Evolutionary conservation across 1,139 yeast genomes (phyloP).

Genomic region (Suhomyces terraborum): DNA sequence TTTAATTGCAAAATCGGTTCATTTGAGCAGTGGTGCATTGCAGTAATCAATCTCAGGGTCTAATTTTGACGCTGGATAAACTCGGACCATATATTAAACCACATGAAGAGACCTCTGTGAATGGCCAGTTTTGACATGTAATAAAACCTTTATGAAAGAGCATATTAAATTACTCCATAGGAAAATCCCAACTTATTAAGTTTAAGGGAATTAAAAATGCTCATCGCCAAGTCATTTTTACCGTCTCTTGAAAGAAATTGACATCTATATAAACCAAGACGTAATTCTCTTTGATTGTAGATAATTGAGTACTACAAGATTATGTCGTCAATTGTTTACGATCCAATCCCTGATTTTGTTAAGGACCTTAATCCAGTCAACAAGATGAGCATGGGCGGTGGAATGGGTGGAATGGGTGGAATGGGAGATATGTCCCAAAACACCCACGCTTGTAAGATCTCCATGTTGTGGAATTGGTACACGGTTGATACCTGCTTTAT

Average conservation of each 20-base stretch:
- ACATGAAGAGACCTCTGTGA: background rate
- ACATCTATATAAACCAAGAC: background rate
- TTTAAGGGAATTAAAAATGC: background rate
- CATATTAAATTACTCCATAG: background rate
- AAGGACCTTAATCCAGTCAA: conserved; percentile 1
- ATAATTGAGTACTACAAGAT: background rate
- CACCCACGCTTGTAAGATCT: conserved; percentile 34
- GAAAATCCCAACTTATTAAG: too few species aligned
- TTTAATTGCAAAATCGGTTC: background rate
- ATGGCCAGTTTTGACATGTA: background rate
- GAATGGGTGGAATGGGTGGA: conserved; percentile 15
- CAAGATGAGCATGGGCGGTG: conserved; percentile 17
- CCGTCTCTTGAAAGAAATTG: too few species aligned
- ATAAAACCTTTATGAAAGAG: background rate
- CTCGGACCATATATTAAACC: background rate
- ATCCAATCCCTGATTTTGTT: conserved; percentile 6
- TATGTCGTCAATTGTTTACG: conserved; percentile 9
- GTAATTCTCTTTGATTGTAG: background rate
- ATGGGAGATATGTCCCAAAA: conserved; percentile 9
- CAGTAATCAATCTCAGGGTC: too few species aligned
- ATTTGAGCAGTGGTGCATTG: too few species aligned
- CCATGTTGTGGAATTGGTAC: conserved; percentile 47
- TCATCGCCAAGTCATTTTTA: background rate
- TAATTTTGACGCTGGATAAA: too few species aligned
- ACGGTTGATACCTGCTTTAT: conserved; percentile 66